Base-by-base conservation (phyloP, 768 basidiomycete genomes). In the Cystobasidiopsis lactophilus region DNA sequence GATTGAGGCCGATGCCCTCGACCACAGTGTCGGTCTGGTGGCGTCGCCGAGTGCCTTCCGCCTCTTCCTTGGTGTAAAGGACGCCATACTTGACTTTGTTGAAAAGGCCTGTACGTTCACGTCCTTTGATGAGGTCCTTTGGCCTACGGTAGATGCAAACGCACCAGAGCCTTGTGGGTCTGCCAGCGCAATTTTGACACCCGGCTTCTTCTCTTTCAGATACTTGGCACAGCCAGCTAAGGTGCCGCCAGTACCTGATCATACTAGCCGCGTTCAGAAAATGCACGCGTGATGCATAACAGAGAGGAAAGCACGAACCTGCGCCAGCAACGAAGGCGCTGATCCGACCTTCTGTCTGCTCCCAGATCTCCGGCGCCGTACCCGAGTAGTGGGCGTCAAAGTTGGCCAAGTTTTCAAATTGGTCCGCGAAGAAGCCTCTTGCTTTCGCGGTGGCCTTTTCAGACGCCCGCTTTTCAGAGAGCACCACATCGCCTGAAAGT, bases 331-430 rank as follows among this genome's bases (percentile, higher is more conserved):
- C 79, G 61, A 95, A 95, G 5, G 80, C 85, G 62, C 82, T 74
- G 0, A 93, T 56, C 26, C 69, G 68, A 11, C 88, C 88, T 61
- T 78, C 79, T 5, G 84, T 85, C 64, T 98, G 93, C 40, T 79
- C 72, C 80, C 86, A 86, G 31, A 96, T 84, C 69, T 96, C 93
- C 0, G 86, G 88, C 0, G 85, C 93, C 0, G 93, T 95, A 5
- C 84, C 84, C 31, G 75, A 67, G 57, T 74, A 85, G 64, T 98
- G 93, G 0, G 91, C 86, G 51, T 79, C 73, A 64, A 77, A 85
- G 61, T 98, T 96, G 62, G 82, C 84, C 60, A 71, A 74, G 65
- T 89, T 96, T 80, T 85, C 50, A 21, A 98, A 96, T 67, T 98
- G 93, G 64, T 98, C 86, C 3, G 86, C 85, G 61, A 96, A 98